Conservation (phyloP, 2,329 filamentous ascomycete species). For the Fusarium sp. region DNA sequence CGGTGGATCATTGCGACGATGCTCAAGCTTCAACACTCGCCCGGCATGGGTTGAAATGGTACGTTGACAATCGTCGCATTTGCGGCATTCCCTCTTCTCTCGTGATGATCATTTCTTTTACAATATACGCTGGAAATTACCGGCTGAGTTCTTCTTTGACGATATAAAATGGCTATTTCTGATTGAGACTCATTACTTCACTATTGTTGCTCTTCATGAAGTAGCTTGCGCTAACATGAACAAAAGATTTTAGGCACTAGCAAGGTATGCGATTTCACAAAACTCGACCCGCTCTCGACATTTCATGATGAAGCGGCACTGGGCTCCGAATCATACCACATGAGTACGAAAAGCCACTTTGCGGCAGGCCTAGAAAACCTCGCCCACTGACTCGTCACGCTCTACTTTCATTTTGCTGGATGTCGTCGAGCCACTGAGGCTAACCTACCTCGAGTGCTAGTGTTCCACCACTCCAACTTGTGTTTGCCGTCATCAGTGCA, state of each 20-base stretch:
- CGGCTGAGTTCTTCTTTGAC: conserved; percentile 84
- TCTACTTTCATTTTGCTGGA: conserved; percentile 23
- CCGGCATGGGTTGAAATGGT: conserved; percentile 47
- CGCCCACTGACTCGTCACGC: conserved; percentile 81
- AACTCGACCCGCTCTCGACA: conserved; percentile 32
- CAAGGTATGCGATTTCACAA: conserved; percentile 52
- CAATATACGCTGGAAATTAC: conserved; percentile 92
- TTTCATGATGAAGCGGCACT: conserved; percentile 92
- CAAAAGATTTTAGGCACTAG: conserved; percentile 36
- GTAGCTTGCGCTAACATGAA: conserved; percentile 51
- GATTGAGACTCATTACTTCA: conserved; percentile 59
- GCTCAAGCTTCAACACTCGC: conserved; percentile 14
- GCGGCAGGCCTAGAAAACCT: conserved; percentile 99
- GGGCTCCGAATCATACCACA: conserved; percentile 82
- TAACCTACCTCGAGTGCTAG: conserved; percentile 42
- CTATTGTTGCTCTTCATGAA: conserved; percentile 17
- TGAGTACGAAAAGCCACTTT: conserved; percentile 89
- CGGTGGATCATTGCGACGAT: conserved; percentile 46
- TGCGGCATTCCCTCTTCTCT: conserved; percentile 24
- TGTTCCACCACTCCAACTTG: not conserved
- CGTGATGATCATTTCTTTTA: conserved; percentile 74
- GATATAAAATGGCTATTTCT: conserved; percentile 90
- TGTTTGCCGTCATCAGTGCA: not conserved
- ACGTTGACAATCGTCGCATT: conserved; percentile 36
- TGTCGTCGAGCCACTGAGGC: conserved; percentile 28